phyloP scores from a whole-genome alignment of 345 rosid genomes.

The Carallia brachiata region DNA sequence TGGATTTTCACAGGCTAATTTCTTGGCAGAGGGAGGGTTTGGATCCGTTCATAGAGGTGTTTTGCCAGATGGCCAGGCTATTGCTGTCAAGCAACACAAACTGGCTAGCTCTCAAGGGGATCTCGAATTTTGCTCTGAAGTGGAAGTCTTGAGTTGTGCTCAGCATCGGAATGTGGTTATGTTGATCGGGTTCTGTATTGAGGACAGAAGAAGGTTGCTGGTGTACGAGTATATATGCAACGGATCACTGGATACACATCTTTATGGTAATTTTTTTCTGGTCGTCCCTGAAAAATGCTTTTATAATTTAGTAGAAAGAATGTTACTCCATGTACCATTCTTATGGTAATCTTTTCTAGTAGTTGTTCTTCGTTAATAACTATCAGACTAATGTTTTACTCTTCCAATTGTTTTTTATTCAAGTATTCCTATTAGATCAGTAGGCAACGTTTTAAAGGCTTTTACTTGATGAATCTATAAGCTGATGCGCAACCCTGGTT shows the following conservation, averaged over 20 bases:
- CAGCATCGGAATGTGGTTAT: conserved; percentile 97
- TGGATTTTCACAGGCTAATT: conserved; percentile 95
- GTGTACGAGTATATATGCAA: conserved; percentile 98
- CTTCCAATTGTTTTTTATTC: no score
- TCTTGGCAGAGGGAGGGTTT: conserved; percentile 98
- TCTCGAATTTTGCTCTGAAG: conserved; percentile 97
- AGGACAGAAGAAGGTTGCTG: conserved; percentile 85
- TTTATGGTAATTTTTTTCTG: conserved; percentile 57
- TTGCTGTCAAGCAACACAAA: conserved; percentile 98
- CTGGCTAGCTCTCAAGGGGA: conserved; percentile 99
- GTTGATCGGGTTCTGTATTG: conserved; percentile 96
- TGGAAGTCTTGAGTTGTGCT: conserved; percentile 98
- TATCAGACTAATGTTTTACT: no score
- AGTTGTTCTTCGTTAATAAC: no score
- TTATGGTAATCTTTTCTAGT: not conserved
- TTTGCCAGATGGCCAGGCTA: conserved; percentile 94
- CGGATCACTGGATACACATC: conserved; percentile 93
- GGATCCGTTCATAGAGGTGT: conserved; percentile 99
- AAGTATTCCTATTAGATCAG: no score
- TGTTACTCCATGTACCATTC: not conserved
- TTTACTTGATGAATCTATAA: not conserved
- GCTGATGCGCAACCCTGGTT: not conserved
- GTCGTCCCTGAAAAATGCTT: not conserved
- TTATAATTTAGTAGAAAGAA: not conserved
- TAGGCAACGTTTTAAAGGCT: not conserved